Percentiles rank a stretch among this genome's conserved stretches.
phyloP scores from a whole-genome alignment of 495 filamentous ascomycete genomes.

The Penicillium arizonense region DNA sequence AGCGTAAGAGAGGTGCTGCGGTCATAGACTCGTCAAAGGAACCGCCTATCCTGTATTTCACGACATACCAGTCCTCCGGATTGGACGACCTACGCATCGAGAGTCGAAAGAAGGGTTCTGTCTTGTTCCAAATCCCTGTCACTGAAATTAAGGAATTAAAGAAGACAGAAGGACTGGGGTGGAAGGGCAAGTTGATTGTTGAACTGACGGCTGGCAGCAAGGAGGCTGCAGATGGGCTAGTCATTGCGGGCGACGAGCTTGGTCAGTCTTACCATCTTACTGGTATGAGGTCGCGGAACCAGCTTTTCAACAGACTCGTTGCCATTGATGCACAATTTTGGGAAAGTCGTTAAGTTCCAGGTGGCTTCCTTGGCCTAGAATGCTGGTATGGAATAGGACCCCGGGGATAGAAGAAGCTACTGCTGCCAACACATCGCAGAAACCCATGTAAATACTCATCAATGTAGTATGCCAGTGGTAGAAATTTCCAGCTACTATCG shows the following conservation, averaged over 20 bases:
- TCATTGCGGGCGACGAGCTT: constrained; percentile 55
- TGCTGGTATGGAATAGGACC: no score
- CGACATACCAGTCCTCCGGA: constrained; percentile 43
- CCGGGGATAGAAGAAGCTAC: no score
- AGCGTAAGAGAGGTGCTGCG: constrained; percentile 69
- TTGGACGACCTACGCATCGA: constrained; percentile 34
- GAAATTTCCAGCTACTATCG: no score
- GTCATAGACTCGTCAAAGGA: constrained; percentile 62
- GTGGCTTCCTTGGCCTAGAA: constrained; percentile 36
- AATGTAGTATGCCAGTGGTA: neutral
- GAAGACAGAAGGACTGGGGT: constrained; percentile 83
- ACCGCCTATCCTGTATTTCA: constrained; percentile 41
- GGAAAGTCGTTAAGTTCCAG: constrained; percentile 65
- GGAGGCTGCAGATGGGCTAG: constrained; percentile 75
- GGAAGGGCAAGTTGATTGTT: constrained; percentile 86
- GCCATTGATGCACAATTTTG: constrained; percentile 85
- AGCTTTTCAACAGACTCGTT: constrained; percentile 82
- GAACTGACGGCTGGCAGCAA: constrained; percentile 70
- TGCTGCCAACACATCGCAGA: no score
- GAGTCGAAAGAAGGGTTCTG: constrained; percentile 39
- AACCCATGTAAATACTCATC: no score
- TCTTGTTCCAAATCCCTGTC: constrained; percentile 50
- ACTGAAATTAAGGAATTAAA: constrained; percentile 66
- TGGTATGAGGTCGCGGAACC: constrained; percentile 71
- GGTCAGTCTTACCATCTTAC: constrained; percentile 62